Evolutionary conservation across 2,329 filamentous ascomycete species (phyloP).

Genomic region (Ophiostoma sp.): DNA sequence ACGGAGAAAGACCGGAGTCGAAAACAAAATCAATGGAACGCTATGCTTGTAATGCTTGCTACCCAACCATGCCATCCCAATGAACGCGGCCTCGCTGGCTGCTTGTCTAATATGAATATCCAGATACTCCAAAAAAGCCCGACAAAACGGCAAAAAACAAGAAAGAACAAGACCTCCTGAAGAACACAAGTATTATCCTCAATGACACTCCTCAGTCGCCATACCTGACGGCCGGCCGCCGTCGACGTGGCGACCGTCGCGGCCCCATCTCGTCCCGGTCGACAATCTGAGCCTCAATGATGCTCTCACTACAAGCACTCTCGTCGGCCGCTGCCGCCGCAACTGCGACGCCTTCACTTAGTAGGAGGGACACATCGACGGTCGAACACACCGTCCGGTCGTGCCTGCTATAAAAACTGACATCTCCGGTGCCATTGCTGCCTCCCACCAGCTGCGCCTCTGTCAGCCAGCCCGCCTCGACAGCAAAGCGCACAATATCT

Average conservation of each 20-base stretch:
- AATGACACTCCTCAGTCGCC: background rate
- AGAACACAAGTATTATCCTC: no score
- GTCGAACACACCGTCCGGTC: background rate
- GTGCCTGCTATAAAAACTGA: background rate
- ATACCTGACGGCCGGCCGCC: conserved; percentile 24
- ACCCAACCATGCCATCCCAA: background rate
- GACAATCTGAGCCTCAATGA: conserved; percentile 29
- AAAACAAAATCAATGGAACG: background rate
- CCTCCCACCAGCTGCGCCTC: conserved; percentile 51
- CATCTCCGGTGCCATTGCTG: conserved; percentile 1
- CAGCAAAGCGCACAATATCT: conserved; percentile 57
- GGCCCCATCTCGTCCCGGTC: conserved; percentile 27
- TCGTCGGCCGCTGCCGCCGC: background rate
- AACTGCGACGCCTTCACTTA: background rate
- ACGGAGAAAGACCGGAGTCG: background rate
- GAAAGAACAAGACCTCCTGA: background rate
- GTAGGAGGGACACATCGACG: background rate
- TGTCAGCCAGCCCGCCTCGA: conserved; percentile 59
- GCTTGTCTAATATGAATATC: background rate
- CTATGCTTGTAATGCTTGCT: conserved; percentile 16
- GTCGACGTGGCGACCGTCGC: conserved; percentile 31
- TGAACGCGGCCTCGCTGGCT: background rate
- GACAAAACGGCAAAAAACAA: background rate
- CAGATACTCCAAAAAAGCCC: background rate
- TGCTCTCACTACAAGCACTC: conserved; percentile 25